phyloP scores from a whole-genome alignment of 441 rosid species.

The Pelargonium myrrhifolium region DNA sequence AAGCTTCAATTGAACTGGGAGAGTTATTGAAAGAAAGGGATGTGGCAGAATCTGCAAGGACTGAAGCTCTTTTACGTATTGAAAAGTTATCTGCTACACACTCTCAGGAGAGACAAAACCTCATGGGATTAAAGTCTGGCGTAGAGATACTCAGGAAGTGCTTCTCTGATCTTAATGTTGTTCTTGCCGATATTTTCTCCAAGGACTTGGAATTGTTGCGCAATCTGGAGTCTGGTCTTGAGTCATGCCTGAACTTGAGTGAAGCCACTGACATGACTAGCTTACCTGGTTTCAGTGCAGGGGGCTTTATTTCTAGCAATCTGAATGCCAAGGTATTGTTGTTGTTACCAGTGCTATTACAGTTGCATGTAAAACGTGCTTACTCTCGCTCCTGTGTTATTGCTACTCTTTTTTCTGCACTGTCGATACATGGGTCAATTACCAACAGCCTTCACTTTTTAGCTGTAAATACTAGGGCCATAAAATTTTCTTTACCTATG shows the following conservation, averaged over 20 bases:
- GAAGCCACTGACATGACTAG: slow-evolving; percentile 31
- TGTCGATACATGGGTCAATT: too few species aligned
- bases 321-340: slow-evolving; percentile 47
- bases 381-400: not conserved
- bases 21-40: slow-evolving; percentile 56
- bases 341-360: not conserved
- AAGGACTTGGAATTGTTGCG: slow-evolving; percentile 60
- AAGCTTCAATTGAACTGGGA: slow-evolving; percentile 40
- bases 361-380: not conserved
- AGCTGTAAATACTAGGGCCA: too few species aligned
- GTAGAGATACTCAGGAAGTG: slow-evolving; percentile 44
- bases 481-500: too few species aligned
- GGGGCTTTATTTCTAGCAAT: slow-evolving; percentile 20
- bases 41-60: slow-evolving; percentile 54
- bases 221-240: slow-evolving; percentile 51
- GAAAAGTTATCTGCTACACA: slow-evolving; percentile 44
- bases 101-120: slow-evolving; percentile 49
- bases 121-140: slow-evolving; percentile 39
- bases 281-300: slow-evolving; percentile 28
- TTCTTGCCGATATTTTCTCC: slow-evolving; percentile 43
- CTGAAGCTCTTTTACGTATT: slow-evolving; percentile 52
- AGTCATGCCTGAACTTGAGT: slow-evolving; percentile 40
- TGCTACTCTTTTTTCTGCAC: too few species aligned
- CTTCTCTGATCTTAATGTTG: slow-evolving; percentile 38
- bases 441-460: too few species aligned